These are phyloP conservation scores for Dysphania ambrosioides DNA, from an alignment of 148 eudicot genomes.

Conservation along the genomic window DNA sequence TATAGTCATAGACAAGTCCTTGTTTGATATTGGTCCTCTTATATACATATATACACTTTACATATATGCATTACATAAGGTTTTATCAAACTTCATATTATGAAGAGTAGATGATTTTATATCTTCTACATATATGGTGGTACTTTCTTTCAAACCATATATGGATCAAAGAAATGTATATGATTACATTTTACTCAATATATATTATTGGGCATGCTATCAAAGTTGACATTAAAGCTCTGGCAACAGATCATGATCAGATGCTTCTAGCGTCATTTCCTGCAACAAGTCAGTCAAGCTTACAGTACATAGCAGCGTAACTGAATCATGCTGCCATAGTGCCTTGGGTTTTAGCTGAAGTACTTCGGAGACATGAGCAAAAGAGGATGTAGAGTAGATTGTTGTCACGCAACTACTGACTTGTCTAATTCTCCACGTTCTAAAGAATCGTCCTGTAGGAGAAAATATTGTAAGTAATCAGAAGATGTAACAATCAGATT, in stretches of 20 bases:
- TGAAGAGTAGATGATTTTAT: no score
- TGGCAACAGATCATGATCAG: conserved; percentile 2
- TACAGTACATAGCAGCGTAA: background rate
- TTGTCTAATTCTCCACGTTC: conserved; percentile 8
- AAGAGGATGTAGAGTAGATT: background rate
- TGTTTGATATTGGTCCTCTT: no score
- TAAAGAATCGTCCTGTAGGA: conserved; percentile 25
- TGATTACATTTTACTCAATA: background rate
- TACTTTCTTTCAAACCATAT: background rate
- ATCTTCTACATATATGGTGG: background rate
- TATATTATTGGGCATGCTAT: background rate
- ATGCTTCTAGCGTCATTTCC: background rate
- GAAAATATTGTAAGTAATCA: background rate
- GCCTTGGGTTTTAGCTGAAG: background rate
- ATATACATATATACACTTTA: no score
- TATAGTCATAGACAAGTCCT: no score
- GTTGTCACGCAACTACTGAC: background rate
- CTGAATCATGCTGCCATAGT: no score
- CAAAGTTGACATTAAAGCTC: background rate
- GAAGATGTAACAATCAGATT: background rate
- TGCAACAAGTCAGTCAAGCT: background rate
- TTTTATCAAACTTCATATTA: no score
- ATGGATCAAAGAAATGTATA: background rate
- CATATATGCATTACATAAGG: no score
- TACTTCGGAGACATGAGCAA: background rate